Evolutionary conservation across 176 grass and related monocot genomes (phyloP).

Genomic region (Tillandsia leiboldiana): DNA sequence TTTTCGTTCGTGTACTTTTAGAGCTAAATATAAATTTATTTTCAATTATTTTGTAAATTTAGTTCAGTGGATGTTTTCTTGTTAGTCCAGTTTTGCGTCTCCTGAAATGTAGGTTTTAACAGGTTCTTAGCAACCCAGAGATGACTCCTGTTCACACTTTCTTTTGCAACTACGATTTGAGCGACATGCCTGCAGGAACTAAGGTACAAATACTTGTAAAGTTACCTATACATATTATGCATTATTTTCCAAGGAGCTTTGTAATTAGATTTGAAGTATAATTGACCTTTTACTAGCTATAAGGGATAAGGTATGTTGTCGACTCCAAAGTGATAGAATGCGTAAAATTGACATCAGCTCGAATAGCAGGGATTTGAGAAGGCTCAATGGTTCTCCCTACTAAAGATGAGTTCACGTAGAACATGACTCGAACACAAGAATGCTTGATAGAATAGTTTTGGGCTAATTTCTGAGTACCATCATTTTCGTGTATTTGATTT

Average conservation of each 20-base stretch:
- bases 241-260: too few species aligned
- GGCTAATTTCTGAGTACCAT: too few species aligned
- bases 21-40: too few species aligned
- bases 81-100: conserved; percentile 10
- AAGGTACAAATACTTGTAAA: conserved; percentile 40
- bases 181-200: conserved; percentile 94
- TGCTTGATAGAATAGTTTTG: too few species aligned
- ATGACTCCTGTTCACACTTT: conserved; percentile 96
- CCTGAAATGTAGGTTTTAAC: conserved; percentile 24
- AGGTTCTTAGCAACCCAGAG: conserved; percentile 98
- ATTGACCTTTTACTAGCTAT: neutral
- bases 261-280: neutral
- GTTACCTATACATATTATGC: too few species aligned
- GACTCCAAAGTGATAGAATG: neutral
- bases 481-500: too few species aligned
- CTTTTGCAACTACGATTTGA: conserved; percentile 96
- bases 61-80: too few species aligned
- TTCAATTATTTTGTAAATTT: too few species aligned
- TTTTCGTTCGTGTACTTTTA: too few species aligned
- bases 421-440: too few species aligned
- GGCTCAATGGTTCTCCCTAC: neutral
- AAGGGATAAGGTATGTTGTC: neutral
- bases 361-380: neutral
- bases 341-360: too few species aligned
- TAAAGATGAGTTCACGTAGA: too few species aligned